A percentile compares a stretch with the other conserved stretches of the same genome.
Evolutionary conservation across 192 early-diverging fungal genomes (phyloP).

Genomic region (Podila verticillata): DNA sequence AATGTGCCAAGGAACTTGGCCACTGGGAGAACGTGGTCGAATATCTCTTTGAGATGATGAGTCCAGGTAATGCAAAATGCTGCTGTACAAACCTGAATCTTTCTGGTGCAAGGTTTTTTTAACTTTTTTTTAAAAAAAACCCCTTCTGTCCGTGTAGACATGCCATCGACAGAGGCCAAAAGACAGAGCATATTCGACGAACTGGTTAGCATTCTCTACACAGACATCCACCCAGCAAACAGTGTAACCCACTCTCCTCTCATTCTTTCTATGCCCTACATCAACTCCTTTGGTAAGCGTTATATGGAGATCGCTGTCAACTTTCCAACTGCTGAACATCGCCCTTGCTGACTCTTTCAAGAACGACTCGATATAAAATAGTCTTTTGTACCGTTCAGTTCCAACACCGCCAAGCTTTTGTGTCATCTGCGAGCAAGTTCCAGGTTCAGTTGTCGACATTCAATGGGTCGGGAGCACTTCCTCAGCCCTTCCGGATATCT

Average conservation of each 20-base stretch:
- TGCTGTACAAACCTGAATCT: not conserved
- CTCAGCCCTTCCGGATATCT: conserved; percentile 56
- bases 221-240: conserved; percentile 35
- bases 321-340: conserved; percentile 9
- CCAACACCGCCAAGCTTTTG: conserved; percentile 62
- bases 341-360: not conserved
- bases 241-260: conserved; percentile 28
- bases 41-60: conserved; percentile 77
- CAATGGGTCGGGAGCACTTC: conserved; percentile 50
- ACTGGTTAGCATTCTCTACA: conserved; percentile 22
- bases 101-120: not conserved
- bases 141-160: conserved; percentile 48
- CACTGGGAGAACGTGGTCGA: conserved; percentile 70
- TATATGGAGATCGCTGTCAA: conserved; percentile 25
- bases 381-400: conserved; percentile 52
- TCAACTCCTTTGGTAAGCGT: conserved; percentile 67
- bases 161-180: conserved; percentile 45
- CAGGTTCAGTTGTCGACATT: conserved; percentile 64
- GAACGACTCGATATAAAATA: not conserved
- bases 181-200: conserved; percentile 39
- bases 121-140: conserved; percentile 32
- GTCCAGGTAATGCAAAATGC: conserved; percentile 38
- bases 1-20: conserved; percentile 76
- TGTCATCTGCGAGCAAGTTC: conserved; percentile 63
- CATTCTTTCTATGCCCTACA: conserved; percentile 66